Evolutionary conservation across 2,329 filamentous ascomycete species (phyloP).

Genomic region (Fusarium devonianum): DNA sequence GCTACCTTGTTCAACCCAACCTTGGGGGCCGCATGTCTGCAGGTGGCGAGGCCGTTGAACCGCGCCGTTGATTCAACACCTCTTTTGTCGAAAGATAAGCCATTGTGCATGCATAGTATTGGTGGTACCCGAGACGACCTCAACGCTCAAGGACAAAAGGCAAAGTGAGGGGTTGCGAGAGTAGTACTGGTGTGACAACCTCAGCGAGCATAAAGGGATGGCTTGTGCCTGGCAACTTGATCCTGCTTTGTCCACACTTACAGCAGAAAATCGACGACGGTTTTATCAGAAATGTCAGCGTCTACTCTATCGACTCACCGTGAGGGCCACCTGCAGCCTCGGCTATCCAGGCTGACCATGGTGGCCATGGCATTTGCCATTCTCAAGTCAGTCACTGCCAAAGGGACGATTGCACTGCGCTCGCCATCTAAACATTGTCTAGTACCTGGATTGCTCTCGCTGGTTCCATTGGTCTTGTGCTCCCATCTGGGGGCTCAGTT

Average conservation of each 20-base stretch:
- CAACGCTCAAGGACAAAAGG: background rate
- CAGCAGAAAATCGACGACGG: background rate
- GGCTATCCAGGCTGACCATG: conserved; percentile 50
- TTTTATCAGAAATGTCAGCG: background rate
- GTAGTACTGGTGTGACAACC: background rate
- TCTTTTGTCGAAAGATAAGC: no score
- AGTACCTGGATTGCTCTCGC: conserved; percentile 46
- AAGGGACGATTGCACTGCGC: background rate
- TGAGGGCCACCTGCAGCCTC: conserved; percentile 45
- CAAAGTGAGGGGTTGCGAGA: background rate
- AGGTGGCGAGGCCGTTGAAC: no score
- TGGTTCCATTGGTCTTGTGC: conserved; percentile 50
- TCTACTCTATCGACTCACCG: background rate
- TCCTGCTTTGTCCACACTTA: background rate
- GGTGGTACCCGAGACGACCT: background rate
- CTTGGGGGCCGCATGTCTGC: no score
- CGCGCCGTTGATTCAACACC: no score
- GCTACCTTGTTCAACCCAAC: conserved; percentile 11
- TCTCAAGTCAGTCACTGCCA: conserved; percentile 43
- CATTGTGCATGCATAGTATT: background rate
- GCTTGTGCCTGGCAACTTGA: background rate
- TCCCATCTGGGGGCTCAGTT: conserved; percentile 51
- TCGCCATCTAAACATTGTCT: no score
- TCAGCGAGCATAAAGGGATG: background rate
- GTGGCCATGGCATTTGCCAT: conserved; percentile 53